Evolutionary conservation across 352 stramenopile species (phyloP), one percentile per base, ranked within the genome.

Genomic region (Ochromonadaceae sp.): DNA sequence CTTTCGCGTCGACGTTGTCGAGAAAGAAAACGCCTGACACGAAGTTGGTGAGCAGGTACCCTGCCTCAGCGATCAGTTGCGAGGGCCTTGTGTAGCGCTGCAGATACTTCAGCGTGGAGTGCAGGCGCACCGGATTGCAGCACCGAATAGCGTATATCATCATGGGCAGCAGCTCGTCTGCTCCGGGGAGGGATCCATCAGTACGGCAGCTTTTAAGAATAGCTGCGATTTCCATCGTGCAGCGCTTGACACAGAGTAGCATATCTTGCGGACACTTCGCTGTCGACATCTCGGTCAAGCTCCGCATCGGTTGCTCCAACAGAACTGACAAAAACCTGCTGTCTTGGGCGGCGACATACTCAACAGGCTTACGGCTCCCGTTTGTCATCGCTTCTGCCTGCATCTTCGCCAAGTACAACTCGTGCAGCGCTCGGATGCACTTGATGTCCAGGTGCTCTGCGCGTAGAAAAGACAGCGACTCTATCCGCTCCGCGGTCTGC

Each of bases 1-100:
- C 52, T 17, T 48, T 50, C 1, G 70, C 70, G 43, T 75, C 69
- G 28, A 68, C 70, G 30, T 28, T 74, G 17, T 67, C 59, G n/a
- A 4, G 5, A n/a, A 61, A 60, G 25, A 66, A 66, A 17, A 75
- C 52, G 2, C 67, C 68, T 39, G 59, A 71, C 0, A 71, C 67
- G 15, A 95, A 57, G 58, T 95, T 82, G 7, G 86, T 93, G 65
- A 95, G 87, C 56, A 91, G 91, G 52, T 95, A 95, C 0, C 86
- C 84, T 1, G 81, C 81, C 68, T 94, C 85, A 0, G 83, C 90
- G 25, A 91, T 73, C 10, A 94, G 59, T 46, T 74, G 62, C 3
- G 62, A 49, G 17, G 70, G 73, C 40, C 73, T 68, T 31, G 67
- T 63, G 78, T 87, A 91, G 60, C 83, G 77, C 31, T 90, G 75